These are phyloP conservation scores for Botrytis medusae DNA, from an alignment of 2,329 filamentous ascomycete genomes.

Conservation along the genomic window DNA sequence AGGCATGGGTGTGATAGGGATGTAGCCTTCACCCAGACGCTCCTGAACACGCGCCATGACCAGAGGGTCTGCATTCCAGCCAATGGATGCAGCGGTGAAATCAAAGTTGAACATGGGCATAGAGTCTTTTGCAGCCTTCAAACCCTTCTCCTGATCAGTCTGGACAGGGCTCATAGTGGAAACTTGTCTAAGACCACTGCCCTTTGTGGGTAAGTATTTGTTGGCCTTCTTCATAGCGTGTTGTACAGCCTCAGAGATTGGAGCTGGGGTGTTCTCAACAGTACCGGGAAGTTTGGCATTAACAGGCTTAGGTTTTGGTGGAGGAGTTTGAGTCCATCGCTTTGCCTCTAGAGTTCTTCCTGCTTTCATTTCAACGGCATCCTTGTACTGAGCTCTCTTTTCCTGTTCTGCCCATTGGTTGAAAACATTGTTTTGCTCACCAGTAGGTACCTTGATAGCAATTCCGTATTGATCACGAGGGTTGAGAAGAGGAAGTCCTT, in stretches of 20 bases:
- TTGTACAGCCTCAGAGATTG: slow-evolving; percentile 9
- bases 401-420: slow-evolving; percentile 12
- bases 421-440: neutral
- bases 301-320: slow-evolving; percentile 22
- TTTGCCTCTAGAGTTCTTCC: slow-evolving; percentile 21
- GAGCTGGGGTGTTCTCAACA: slow-evolving; percentile 1
- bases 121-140: neutral
- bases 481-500: slow-evolving; percentile 5
- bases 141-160: slow-evolving; percentile 6
- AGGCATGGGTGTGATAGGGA: slow-evolving; percentile 15
- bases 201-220: slow-evolving; percentile 22
- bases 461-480: neutral
- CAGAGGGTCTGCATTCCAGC: neutral
- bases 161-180: slow-evolving; percentile 24
- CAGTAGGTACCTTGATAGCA: neutral
- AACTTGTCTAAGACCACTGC: slow-evolving; percentile 25
- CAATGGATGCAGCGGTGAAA: neutral
- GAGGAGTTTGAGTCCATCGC: slow-evolving; percentile 23
- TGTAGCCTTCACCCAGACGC: neutral
- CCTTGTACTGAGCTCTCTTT: slow-evolving; percentile 9
- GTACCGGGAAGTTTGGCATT: slow-evolving; percentile 24
- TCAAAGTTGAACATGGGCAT: neutral
- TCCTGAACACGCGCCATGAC: neutral
- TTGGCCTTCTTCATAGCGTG: slow-evolving; percentile 19
- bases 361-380: neutral